phyloP scores from a whole-genome alignment of 139 green algal genomes.

The Eudorina sp. region DNA sequence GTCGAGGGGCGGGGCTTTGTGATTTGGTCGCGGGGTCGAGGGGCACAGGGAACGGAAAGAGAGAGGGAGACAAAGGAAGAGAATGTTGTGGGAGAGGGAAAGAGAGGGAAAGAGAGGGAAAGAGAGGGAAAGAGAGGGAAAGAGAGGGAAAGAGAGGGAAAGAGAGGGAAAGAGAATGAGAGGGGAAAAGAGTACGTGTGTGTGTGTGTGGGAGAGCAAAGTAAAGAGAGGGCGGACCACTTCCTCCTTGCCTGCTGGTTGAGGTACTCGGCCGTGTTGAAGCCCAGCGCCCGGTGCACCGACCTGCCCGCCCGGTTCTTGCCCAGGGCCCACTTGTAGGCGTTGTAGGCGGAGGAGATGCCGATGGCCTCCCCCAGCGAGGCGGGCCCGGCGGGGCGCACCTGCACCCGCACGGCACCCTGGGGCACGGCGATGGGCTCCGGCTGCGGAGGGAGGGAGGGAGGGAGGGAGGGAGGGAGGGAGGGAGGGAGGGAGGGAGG shows the following conservation, averaged over 20 bases:
- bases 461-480: not conserved
- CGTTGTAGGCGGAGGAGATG: slow-evolving; percentile 41
- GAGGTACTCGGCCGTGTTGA: not conserved
- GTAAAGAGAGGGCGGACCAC: not conserved
- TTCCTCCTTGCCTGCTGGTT: slow-evolving; percentile 8
- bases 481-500: no score
- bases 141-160: not conserved
- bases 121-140: not conserved
- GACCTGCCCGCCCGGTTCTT: not conserved
- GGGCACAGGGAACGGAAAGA: not conserved
- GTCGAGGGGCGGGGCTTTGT: no score
- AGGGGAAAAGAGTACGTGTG: not conserved
- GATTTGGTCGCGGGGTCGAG: no score
- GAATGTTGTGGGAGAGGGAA: not conserved
- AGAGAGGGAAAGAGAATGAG: not conserved
- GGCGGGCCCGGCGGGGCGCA: slow-evolving; percentile 14
- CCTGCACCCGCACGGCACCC: not conserved
- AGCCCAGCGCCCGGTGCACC: slow-evolving; percentile 1
- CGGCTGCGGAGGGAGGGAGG: not conserved
- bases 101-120: not conserved
- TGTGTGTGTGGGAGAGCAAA: not conserved
- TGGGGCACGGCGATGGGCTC: not conserved
- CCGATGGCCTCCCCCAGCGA: slow-evolving; percentile 41
- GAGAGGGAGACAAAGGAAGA: not conserved
- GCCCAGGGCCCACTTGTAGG: not conserved